These are phyloP conservation scores for Graphiopsis chlorocephala DNA, from an alignment of 2,329 filamentous ascomycete genomes.

Conservation along the genomic window DNA sequence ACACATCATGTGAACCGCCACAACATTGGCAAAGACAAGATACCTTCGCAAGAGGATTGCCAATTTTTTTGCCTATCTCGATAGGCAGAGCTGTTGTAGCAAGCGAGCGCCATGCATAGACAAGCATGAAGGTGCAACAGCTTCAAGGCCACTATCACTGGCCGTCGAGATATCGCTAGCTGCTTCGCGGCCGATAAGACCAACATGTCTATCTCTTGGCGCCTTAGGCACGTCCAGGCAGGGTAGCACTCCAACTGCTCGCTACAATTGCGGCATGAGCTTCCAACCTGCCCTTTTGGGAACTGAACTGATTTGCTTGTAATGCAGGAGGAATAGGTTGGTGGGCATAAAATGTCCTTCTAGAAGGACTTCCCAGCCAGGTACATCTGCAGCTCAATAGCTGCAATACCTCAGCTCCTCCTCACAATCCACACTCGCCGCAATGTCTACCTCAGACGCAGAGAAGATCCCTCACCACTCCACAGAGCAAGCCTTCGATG, in stretches of 20 bases:
- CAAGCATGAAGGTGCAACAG: not conserved
- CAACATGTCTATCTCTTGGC: slow-evolving; percentile 2
- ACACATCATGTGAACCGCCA: not conserved
- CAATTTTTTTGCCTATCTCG: not conserved
- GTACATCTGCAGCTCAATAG: not conserved
- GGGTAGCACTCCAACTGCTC: not conserved
- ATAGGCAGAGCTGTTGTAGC: not conserved
- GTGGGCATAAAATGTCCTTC: not conserved
- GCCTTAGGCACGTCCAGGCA: not conserved
- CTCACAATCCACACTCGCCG: not conserved
- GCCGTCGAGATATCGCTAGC: not conserved
- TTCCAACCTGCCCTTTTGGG: not conserved
- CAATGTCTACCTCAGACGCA: not conserved
- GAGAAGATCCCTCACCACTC: slow-evolving; percentile 1
- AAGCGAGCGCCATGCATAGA: not conserved
- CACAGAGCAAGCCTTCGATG: not conserved
- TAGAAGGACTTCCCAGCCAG: not conserved
- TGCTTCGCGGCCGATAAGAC: not conserved
- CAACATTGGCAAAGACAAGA: not conserved
- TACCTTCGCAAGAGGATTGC: not conserved
- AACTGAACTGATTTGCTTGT: not conserved
- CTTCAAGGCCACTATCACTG: not conserved
- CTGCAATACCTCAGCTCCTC: not conserved
- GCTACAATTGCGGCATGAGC: not conserved
- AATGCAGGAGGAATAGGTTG: not conserved